phyloP scores from a whole-genome alignment of 768 basidiomycete species.

The Fistulinella prunicolor region DNA sequence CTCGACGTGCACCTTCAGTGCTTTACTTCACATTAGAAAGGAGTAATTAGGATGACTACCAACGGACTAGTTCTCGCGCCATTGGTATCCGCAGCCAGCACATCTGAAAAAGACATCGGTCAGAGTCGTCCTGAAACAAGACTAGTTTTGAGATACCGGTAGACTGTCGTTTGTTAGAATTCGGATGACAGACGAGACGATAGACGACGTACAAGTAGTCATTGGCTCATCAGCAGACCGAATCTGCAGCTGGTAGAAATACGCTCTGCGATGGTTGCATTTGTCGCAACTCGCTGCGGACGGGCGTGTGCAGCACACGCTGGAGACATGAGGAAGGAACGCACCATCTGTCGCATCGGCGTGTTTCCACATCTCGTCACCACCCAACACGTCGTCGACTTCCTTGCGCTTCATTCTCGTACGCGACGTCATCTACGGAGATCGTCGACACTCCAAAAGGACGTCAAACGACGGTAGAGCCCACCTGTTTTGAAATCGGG shows the following conservation, averaged over 20 bases:
- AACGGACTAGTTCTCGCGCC: too few relatives aligned
- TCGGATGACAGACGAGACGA: neutral
- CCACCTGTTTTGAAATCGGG: conserved; percentile 26
- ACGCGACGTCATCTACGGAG: conserved; percentile 82
- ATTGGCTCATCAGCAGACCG: conserved; percentile 91
- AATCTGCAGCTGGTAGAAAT: conserved; percentile 96
- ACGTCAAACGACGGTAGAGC: neutral
- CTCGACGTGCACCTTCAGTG: conserved; percentile 7
- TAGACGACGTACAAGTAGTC: conserved; percentile 43
- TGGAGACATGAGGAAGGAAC: conserved; percentile 8
- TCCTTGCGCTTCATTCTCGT: conserved; percentile 84
- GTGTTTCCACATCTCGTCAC: conserved; percentile 90
- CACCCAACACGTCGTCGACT: conserved; percentile 94
- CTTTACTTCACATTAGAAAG: conserved; percentile 10
- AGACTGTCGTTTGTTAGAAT: conserved; percentile 42
- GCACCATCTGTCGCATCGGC: conserved; percentile 83
- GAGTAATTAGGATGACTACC: neutral
- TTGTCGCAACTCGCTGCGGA: conserved; percentile 57
- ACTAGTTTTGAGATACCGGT: conserved; percentile 42
- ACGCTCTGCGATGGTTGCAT: conserved; percentile 83
- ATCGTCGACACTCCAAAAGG: neutral
- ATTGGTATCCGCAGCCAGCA: conserved; percentile 59
- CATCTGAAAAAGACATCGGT: conserved; percentile 40
- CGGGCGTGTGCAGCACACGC: neutral
- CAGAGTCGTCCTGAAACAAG: neutral